A percentile compares a stretch with the other conserved stretches of the same genome.
phyloP scores from a whole-genome alignment of 352 stramenopile genomes.

The Bremia lactucae region DNA sequence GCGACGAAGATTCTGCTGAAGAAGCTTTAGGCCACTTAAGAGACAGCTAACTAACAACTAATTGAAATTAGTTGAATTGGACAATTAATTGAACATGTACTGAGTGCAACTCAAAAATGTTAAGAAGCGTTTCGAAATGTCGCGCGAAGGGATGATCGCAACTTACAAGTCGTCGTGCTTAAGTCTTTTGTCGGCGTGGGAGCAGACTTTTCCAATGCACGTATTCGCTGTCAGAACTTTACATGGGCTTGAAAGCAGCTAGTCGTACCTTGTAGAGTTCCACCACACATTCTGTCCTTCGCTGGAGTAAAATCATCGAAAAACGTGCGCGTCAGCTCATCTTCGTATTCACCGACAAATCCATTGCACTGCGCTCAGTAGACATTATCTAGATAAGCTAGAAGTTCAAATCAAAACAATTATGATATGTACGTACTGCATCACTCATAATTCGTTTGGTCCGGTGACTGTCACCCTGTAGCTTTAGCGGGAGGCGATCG shows the following conservation, averaged over 20 bases:
- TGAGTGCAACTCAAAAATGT: slow-evolving; percentile 3
- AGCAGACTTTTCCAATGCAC: slow-evolving; percentile 10
- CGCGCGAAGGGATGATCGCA: background rate
- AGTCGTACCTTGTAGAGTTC: slow-evolving; percentile 35
- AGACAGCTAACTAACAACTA: too few species aligned
- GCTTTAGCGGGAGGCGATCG: slow-evolving; percentile 30
- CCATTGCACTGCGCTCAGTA: slow-evolving; percentile 40
- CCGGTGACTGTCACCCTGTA: slow-evolving; percentile 32
- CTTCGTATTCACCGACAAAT: slow-evolving; percentile 70
- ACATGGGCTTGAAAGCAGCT: background rate
- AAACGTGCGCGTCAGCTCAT: slow-evolving; percentile 64
- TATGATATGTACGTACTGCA: slow-evolving; percentile 24
- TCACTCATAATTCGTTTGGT: slow-evolving; percentile 46
- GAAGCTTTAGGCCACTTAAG: slow-evolving; percentile 20
- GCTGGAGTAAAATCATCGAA: slow-evolving; percentile 71
- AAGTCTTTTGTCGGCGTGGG: slow-evolving; percentile 3
- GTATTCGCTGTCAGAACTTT: background rate
- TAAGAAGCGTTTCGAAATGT: slow-evolving; percentile 1
- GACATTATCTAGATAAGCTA: background rate
- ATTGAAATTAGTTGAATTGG: too few species aligned
- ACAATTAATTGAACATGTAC: too few species aligned
- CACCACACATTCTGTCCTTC: slow-evolving; percentile 44
- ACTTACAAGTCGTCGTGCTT: slow-evolving; percentile 37
- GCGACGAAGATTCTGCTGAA: slow-evolving; percentile 19
- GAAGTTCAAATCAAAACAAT: background rate